phyloP scores from a whole-genome alignment of 495 filamentous ascomycete genomes.

The Arthonia radiata region DNA sequence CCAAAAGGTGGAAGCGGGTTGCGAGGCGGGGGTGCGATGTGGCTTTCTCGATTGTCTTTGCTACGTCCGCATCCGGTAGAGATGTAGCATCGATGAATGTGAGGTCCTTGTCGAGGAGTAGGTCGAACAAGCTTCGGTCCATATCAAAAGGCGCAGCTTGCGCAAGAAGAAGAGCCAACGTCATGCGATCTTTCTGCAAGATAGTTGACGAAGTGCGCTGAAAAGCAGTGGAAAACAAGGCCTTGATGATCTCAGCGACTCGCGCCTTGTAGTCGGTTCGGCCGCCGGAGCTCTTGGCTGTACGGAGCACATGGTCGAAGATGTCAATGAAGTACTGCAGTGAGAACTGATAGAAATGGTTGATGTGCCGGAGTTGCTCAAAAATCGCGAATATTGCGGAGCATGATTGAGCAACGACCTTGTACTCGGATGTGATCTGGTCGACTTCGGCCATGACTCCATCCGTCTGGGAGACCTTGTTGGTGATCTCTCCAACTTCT shows the following conservation, averaged over 20 bases:
- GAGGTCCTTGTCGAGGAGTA: slow-evolving; percentile 54
- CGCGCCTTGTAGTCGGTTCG: slow-evolving; percentile 53
- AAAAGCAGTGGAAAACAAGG: slow-evolving; percentile 77
- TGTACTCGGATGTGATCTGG: slow-evolving; percentile 77
- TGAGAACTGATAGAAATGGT: slow-evolving; percentile 99
- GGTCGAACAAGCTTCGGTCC: slow-evolving; percentile 70
- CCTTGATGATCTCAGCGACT: slow-evolving; percentile 42
- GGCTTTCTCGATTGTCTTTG: no score
- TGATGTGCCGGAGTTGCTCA: slow-evolving; percentile 91
- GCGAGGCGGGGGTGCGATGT: no score
- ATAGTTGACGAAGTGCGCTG: slow-evolving; percentile 80
- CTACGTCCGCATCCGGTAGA: slow-evolving; percentile 33
- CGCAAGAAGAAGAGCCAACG: slow-evolving; percentile 84
- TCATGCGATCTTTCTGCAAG: slow-evolving; percentile 81
- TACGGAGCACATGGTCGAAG: slow-evolving; percentile 74
- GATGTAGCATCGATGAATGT: slow-evolving; percentile 60
- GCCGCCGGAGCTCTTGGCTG: slow-evolving; percentile 45
- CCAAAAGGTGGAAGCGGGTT: no score
- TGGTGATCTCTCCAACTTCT: slow-evolving; percentile 83
- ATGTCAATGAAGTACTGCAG: slow-evolving; percentile 95
- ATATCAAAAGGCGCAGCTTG: slow-evolving; percentile 85
- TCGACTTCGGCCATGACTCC: slow-evolving; percentile 97
- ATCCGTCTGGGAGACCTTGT: slow-evolving; percentile 87
- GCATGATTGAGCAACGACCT: slow-evolving; percentile 75
- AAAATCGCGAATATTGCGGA: slow-evolving; percentile 90